Evolutionary conservation across 306 rosid genomes (phyloP), one percentile per base, ranked within the genome.

Genomic region (Gillenia trifoliata): DNA sequence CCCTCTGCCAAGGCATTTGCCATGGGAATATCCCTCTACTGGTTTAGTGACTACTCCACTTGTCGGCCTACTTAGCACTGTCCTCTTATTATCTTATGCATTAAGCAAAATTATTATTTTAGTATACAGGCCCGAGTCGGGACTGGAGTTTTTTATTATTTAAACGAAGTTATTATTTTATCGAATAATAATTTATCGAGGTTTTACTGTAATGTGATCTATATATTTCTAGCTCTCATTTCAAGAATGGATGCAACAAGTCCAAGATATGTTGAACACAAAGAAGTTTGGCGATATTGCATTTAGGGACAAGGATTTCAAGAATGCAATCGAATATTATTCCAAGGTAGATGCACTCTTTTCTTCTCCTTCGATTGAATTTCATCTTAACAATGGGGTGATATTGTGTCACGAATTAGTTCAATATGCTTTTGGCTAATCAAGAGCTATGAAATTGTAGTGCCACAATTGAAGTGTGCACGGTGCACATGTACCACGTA

Each of bases 161-260:
- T n/a, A n/a, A n/a, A n/a, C n/a, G n/a, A n/a, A n/a, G n/a, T n/a
- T n/a, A n/a, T n/a, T n/a, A n/a, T n/a, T n/a, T n/a, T n/a, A n/a
- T n/a, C n/a, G n/a, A n/a, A n/a, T n/a, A n/a, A n/a, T n/a, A n/a
- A n/a, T n/a, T n/a, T n/a, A n/a, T n/a, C n/a, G n/a, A n/a, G n/a
- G n/a, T n/a, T n/a, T n/a, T n/a, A n/a, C n/a, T n/a, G n/a, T n/a
- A n/a, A 38, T 75, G 41, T 38, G 43, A 72, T 68, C 34, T 75
- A 2, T 38, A 11, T 54, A 22, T 85, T 43, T 43, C 85, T 88
- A 93, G 97, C 96, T 93, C 70, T 93, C 98, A 50, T 93, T 93
- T 78, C 98, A 93, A 91, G 98, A 93, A 72, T 93, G 98, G 97
- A 93, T 94, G 4, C 97, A 93, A 50, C 98, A 89, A 88, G 96